Percentiles rank a stretch among this genome's conserved stretches.
These are phyloP conservation scores for Inga laurina DNA, from an alignment of 306 rosid genomes.

Conservation along the genomic window DNA sequence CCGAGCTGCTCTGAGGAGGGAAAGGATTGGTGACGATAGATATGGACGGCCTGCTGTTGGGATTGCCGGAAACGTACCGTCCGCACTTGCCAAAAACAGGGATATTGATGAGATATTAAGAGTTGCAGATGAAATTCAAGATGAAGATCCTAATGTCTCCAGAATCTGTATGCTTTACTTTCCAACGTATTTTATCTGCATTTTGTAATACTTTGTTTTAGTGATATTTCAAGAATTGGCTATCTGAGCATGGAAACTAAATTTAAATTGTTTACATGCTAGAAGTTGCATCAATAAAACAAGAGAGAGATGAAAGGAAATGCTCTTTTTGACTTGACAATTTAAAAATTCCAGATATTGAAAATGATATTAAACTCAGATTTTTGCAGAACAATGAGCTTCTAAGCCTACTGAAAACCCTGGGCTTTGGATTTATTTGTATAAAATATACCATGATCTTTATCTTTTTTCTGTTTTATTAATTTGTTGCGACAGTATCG, in stretches of 20 bases:
- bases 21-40: slow-evolving; percentile 71
- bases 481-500: background rate
- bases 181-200: background rate
- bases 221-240: slow-evolving; percentile 5
- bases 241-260: background rate
- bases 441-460: background rate
- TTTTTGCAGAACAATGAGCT: background rate
- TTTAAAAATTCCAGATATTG: background rate
- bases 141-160: slow-evolving; percentile 75
- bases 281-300: background rate
- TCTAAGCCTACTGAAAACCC: background rate
- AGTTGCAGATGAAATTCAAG: slow-evolving; percentile 97
- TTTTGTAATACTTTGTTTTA: background rate
- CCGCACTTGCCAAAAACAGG: slow-evolving; percentile 88
- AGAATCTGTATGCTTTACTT: slow-evolving; percentile 65
- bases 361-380: background rate
- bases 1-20: slow-evolving; percentile 79
- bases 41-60: slow-evolving; percentile 68
- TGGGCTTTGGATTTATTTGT: background rate
- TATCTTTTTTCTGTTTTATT: background rate
- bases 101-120: slow-evolving; percentile 93
- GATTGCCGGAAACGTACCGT: slow-evolving; percentile 88
- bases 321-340: background rate
- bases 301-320: background rate
- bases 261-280: background rate